Percentiles rank a stretch among this genome's conserved stretches.
Conservation (phyloP, 2,329 filamentous ascomycete genomes). For the Gyromitra esculenta region DNA sequence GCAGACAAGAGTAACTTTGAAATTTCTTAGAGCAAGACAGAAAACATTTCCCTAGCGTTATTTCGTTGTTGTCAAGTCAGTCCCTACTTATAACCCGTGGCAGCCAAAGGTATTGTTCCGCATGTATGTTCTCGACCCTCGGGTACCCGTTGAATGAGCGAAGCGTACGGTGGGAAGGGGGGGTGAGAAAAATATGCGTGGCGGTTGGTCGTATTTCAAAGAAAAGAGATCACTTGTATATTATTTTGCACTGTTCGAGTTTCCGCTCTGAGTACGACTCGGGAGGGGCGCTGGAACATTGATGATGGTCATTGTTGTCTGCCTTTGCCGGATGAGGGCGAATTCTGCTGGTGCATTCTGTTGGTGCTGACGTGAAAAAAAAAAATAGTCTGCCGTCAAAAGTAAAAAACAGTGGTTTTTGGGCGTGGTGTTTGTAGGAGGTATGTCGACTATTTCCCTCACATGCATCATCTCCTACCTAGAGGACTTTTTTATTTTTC, state of each 20-base stretch:
- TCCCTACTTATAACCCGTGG: conserved; percentile 41
- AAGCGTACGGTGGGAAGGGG: conserved; percentile 20
- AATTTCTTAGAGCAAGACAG: conserved; percentile 13
- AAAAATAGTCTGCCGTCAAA: conserved; percentile 28
- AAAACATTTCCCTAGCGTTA: conserved; percentile 28
- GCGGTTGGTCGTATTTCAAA: conserved; percentile 48
- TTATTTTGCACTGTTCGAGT: conserved; percentile 37
- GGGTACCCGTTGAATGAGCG: conserved; percentile 44
- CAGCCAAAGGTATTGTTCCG: conserved; percentile 40
- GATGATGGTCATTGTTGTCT: conserved; percentile 23
- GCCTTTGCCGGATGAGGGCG: conserved; percentile 25
- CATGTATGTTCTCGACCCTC: conserved; percentile 27
- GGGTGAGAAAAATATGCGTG: conserved; percentile 35
- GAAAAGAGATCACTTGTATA: conserved; percentile 38
- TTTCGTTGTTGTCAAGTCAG: conserved; percentile 40
- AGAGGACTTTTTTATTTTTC: not conserved
- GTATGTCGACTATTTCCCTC: conserved; percentile 47
- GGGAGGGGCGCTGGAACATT: conserved; percentile 45
- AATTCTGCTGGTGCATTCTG: conserved; percentile 23
- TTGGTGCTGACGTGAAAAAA: conserved; percentile 18
- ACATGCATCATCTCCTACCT: conserved; percentile 20
- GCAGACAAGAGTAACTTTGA: conserved; percentile 3
- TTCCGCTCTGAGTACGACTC: conserved; percentile 36
- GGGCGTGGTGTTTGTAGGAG: conserved; percentile 31
- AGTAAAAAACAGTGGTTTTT: conserved; percentile 33